Evolutionary conservation across 106 monocot genomes (phyloP), one percentile per base, ranked within the genome.

Genomic region (Alisma plantagoaquatica): DNA sequence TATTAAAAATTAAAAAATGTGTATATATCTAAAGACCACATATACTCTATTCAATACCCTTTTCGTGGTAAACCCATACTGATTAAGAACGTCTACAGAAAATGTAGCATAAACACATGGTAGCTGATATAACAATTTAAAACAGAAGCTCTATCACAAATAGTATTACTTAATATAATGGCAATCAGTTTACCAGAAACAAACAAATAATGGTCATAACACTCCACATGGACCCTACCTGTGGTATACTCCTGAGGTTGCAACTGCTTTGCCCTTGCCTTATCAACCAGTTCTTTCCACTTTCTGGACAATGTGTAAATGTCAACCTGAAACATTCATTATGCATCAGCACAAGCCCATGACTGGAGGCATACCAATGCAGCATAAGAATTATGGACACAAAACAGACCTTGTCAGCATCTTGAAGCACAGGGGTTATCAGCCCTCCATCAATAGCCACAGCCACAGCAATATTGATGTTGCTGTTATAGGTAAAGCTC

Each of bases 251-350:
- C 94, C 25, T 84, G 83, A 51, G 94, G 83, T 59, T 89, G 96
- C 33, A 96, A 73, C 69, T 89, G 96, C 78, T 89, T 96, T 25
- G 88, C 65, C 24, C 96, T 58, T 53, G 88, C 88, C 75, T 85
- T 96, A 43, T 89, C 84, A 54, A 96, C 88, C 68, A 96, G 67
- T 52, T 96, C 88, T 68, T 96, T 96, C 88, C 88, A 96, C 70
- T 89, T 89, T 62, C 94, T 84, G 29, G 88, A 88, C 59, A 96
- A 62, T 18, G 94, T 68, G 64, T 96, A 96, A 45, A 96, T 75
- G 44, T 96, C 94, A 60, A 96, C 59, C 94, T 84, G 65, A 49
- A 64, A 26, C 67, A 3, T 27, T 1, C 29, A 47, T 16, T 38
- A 38, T 38, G 14, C 14, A 38, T 38, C 35, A 38, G 9, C 14